Evolutionary conservation across 75 land plant genomes (phyloP).

Genomic region (Picea glauca): DNA sequence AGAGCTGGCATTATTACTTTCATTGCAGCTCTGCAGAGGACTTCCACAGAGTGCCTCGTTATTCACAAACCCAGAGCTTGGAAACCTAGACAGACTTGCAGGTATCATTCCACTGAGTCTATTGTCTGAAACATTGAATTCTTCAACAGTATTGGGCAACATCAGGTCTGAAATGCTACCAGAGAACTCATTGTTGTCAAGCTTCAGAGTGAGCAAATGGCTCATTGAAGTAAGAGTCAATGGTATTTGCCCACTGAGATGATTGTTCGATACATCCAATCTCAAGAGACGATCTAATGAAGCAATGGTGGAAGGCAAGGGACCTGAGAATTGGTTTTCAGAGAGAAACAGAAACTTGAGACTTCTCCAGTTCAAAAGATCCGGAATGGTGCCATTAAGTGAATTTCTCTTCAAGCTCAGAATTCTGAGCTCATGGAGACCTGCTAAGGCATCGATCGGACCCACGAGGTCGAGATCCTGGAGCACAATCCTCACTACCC

Average conservation of each 20-base stretch:
- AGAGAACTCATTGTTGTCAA: slow-evolving; percentile 14
- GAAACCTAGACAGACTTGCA: slow-evolving; percentile 16
- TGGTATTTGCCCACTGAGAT: slow-evolving; percentile 30
- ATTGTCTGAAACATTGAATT: slow-evolving; percentile 16
- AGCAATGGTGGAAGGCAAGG: slow-evolving; percentile 17
- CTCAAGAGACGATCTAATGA: slow-evolving; percentile 14
- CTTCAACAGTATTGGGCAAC: slow-evolving; percentile 11
- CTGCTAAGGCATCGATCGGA: slow-evolving; percentile 23
- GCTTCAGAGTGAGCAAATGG: slow-evolving; percentile 15
- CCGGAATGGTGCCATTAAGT: slow-evolving; percentile 11
- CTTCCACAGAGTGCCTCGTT: slow-evolving; percentile 29
- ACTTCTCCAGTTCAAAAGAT: slow-evolving; percentile 9
- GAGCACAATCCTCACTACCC: slow-evolving; percentile 35
- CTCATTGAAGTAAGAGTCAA: slow-evolving; percentile 5
- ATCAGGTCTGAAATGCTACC: slow-evolving; percentile 18
- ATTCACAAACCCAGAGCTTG: slow-evolving; percentile 27
- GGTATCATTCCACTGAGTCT: slow-evolving; percentile 23
- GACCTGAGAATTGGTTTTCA: slow-evolving; percentile 27
- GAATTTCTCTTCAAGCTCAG: slow-evolving; percentile 23
- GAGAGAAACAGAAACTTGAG: slow-evolving; percentile 30
- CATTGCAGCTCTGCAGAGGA: slow-evolving; percentile 17
- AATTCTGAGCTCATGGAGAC: slow-evolving; percentile 40
- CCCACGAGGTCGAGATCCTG: slow-evolving; percentile 30
- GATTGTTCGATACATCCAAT: slow-evolving; percentile 32
- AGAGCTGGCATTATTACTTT: not conserved